Base-by-base conservation (phyloP, 2,329 filamentous ascomycete species). In the Alternaria sp. region DNA sequence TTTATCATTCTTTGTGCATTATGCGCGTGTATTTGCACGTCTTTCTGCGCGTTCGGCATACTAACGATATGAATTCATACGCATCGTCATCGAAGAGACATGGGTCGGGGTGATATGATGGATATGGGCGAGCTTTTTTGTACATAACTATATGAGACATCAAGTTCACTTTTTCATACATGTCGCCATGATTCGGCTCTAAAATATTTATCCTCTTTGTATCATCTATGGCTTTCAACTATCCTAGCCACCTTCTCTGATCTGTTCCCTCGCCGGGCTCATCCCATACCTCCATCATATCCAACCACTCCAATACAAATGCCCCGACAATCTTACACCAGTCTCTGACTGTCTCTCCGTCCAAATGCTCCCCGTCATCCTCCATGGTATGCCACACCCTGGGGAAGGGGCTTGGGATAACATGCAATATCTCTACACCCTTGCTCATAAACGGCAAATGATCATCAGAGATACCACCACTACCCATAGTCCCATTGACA, bases 281-380 rank as follows among this genome's bases (percentile, higher is more conserved):
- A 59, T 72, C 65, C 74, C 74, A 77, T 8, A 76, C 74, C 60
- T 76, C 87, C 65, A 90, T 88, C 62, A 98, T 79, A 67, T 97
- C 94, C 87, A 98, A 87, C 93, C 94, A 98, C 80, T 98, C 94
- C 0, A 92, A 90, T 34, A 89, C 86, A 81, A 98, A 99, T 0
- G 89, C 94, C 1, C 91, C 90, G 7, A 94, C 84, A 50, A 99
- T 89, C 76, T 87, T 89, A 18, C 91, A 88, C 95, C 95, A 99
- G 78, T 99, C 95, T 70, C 91, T 86, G 36, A 94, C 87, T 0
- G 92, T 94, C 9, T 87, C 83, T 67, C 90, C 82, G 77, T 99
- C 93, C 57, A 99, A 81, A 79, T 98, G 91, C 67, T 90, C 89
- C 2, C 88, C 94, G 70, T 97, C 90, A 74, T 99, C 95, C 0